Evolutionary conservation across 1,139 yeast species (phyloP).

Genomic region (Hyphopichia fennica): DNA sequence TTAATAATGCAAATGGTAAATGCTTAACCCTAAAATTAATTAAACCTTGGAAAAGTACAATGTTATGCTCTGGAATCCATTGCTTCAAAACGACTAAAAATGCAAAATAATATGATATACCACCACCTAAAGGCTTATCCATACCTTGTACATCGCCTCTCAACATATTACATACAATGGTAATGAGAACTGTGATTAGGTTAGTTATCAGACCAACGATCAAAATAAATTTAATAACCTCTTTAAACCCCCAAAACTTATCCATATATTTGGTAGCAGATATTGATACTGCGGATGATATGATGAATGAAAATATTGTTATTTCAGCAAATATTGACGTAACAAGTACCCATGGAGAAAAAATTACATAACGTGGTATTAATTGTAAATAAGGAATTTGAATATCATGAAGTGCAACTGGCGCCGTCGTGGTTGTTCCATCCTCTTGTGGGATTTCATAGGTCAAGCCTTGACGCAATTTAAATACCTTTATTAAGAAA

Average conservation of each 20-base stretch:
- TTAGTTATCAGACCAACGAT: constrained; percentile 64
- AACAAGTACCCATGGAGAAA: constrained; percentile 75
- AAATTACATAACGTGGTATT: constrained; percentile 61
- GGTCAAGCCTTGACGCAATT: constrained; percentile 22
- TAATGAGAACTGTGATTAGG: constrained; percentile 42
- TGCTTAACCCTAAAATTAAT: constrained; percentile 72
- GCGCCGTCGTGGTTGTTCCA: constrained; percentile 11
- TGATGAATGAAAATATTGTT: constrained; percentile 47
- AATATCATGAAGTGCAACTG: constrained; percentile 34
- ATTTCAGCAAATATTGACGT: constrained; percentile 74
- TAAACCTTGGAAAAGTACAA: constrained; percentile 62
- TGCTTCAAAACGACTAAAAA: constrained; percentile 86
- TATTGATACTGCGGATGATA: constrained; percentile 51
- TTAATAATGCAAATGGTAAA: constrained; percentile 62
- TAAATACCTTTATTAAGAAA: constrained; percentile 28
- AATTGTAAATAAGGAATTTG: constrained; percentile 65
- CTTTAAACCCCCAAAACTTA: constrained; percentile 59
- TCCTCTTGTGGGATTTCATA: constrained; percentile 34
- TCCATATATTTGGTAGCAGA: constrained; percentile 55
- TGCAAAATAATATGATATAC: constrained; percentile 68
- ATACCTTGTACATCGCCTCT: constrained; percentile 39
- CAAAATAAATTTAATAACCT: constrained; percentile 58
- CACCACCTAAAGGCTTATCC: constrained; percentile 65
- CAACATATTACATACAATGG: constrained; percentile 40
- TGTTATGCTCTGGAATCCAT: constrained; percentile 83